Conservation (phyloP, 2,329 filamentous ascomycete genomes). For the Ascomycota sp. region DNA sequence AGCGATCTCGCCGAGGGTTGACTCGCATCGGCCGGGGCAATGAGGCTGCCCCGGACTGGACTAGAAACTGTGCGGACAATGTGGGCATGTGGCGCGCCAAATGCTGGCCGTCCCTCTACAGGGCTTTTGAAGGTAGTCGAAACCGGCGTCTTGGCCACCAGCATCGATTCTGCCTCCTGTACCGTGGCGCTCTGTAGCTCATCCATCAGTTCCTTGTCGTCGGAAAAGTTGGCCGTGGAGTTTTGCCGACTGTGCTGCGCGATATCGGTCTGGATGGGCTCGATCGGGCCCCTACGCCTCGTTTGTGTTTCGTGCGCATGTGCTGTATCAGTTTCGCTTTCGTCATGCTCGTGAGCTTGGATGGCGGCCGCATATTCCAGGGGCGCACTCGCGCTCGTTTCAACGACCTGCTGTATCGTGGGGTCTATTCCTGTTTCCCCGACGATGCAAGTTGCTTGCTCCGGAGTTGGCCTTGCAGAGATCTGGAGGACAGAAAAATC, state of each 20-base stretch:
- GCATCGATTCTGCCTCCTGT: conserved; percentile 63
- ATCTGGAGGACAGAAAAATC: too few relatives aligned
- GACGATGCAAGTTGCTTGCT: too few relatives aligned
- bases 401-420: not conserved
- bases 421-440: too few relatives aligned
- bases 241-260: conserved; percentile 8
- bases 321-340: conserved; percentile 8
- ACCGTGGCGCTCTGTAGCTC: conserved; percentile 67
- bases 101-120: conserved; percentile 1
- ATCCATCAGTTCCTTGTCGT: conserved; percentile 71
- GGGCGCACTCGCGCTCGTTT: not conserved
- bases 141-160: conserved; percentile 66
- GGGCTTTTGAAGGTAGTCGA: conserved; percentile 32
- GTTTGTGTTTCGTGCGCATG: conserved; percentile 9
- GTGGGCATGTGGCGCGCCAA: conserved; percentile 6
- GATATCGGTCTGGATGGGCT: conserved; percentile 35
- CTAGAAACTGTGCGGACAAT: conserved; percentile 27
- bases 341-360: conserved; percentile 2
- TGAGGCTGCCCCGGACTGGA: conserved; percentile 21
- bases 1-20: conserved; percentile 29
- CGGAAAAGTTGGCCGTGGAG: conserved; percentile 29
- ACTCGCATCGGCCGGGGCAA: conserved; percentile 23
- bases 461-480: too few relatives aligned
- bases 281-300: conserved; percentile 18
- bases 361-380: conserved; percentile 1